Conservation (phyloP, 2,329 filamentous ascomycete species). For the Talaromyces sp. region DNA sequence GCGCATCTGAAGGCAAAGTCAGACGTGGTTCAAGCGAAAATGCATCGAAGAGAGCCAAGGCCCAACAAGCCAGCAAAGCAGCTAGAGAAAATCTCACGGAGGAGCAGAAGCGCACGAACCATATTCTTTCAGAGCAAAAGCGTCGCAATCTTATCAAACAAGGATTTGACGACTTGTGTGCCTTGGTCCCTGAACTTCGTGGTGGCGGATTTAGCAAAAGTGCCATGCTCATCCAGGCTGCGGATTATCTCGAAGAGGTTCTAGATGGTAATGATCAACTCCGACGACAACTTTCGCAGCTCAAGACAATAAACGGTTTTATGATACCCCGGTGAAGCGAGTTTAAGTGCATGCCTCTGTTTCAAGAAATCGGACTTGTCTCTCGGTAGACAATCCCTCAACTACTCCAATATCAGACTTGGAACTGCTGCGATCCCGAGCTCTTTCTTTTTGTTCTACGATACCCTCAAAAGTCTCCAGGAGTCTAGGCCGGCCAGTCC, state of each 20-base stretch:
- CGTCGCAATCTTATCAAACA: conserved; percentile 75
- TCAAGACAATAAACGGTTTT: conserved; percentile 39
- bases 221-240: conserved; percentile 69
- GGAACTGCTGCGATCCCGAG: neutral
- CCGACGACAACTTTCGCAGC: conserved; percentile 50
- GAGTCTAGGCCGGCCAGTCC: neutral
- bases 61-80: conserved; percentile 29
- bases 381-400: neutral
- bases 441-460: conserved; percentile 6
- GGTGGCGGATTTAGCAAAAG: conserved; percentile 80
- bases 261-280: conserved; percentile 64
- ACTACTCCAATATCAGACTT: neutral
- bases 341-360: neutral
- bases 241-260: conserved; percentile 72
- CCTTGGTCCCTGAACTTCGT: conserved; percentile 69
- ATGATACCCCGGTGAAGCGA: conserved; percentile 33
- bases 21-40: conserved; percentile 35
- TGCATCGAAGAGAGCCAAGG: conserved; percentile 35
- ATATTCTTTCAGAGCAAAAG: conserved; percentile 85
- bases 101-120: conserved; percentile 78
- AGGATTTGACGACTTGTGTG: conserved; percentile 75
- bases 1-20: conserved; percentile 34
- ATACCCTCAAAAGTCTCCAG: conserved; percentile 14
- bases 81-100: conserved; percentile 64
- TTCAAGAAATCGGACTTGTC: neutral